Evolutionary conservation across 495 filamentous ascomycete species (phyloP).

Genomic region (Oidiodendron maius): DNA sequence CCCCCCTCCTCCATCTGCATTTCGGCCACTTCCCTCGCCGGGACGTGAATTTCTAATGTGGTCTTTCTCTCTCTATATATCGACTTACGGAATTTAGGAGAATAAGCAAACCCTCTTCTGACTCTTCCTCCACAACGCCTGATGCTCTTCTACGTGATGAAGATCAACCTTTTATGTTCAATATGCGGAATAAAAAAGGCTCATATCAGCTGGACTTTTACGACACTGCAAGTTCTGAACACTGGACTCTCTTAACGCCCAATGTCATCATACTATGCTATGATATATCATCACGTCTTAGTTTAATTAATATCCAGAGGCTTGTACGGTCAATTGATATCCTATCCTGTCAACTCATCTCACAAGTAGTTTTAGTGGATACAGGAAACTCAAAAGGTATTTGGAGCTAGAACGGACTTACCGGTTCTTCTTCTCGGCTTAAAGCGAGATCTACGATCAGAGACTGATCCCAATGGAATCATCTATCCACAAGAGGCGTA

Average conservation of each 20-base stretch:
- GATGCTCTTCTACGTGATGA: conserved; percentile 61
- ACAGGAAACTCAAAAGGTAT: conserved; percentile 56
- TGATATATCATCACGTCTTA: conserved; percentile 64
- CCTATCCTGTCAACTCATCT: neutral
- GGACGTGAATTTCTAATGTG: too few relatives aligned
- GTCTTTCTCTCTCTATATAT: conserved; percentile 15
- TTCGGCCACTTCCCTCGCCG: neutral
- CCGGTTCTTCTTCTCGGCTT: conserved; percentile 77
- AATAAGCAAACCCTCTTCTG: conserved; percentile 37
- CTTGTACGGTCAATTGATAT: conserved; percentile 36
- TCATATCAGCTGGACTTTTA: conserved; percentile 71
- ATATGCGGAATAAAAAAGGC: conserved; percentile 61
- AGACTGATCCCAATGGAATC: conserved; percentile 56
- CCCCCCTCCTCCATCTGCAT: too few relatives aligned
- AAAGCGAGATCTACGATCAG: conserved; percentile 70
- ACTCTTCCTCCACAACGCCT: conserved; percentile 23
- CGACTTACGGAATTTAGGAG: conserved; percentile 26
- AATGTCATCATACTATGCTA: conserved; percentile 75
- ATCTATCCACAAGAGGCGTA: conserved; percentile 72
- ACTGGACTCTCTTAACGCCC: conserved; percentile 68
- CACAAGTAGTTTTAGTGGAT: conserved; percentile 49
- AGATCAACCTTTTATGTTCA: conserved; percentile 80
- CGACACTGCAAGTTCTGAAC: conserved; percentile 69
- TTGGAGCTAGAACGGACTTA: conserved; percentile 49
- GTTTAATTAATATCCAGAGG: conserved; percentile 55